Percentiles rank a stretch among this genome's conserved stretches.
Conservation (phyloP, 768 basidiomycete genomes). For the Leccinellum luteum region DNA sequence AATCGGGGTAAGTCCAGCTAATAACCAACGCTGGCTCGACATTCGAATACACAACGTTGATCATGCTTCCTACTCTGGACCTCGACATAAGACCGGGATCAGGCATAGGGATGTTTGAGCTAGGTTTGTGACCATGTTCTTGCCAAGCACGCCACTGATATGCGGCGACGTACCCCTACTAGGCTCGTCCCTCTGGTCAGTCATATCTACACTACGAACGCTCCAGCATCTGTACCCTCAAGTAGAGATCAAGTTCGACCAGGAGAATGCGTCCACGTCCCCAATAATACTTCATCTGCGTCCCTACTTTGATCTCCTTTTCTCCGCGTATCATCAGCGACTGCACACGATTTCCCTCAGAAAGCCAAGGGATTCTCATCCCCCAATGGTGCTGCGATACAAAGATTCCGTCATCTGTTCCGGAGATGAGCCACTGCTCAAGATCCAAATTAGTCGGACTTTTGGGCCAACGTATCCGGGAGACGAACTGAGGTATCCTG, state of each 20-base stretch:
- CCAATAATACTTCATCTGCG: constrained; percentile 76
- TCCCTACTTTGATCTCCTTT: constrained; percentile 82
- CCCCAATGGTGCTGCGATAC: constrained; percentile 67
- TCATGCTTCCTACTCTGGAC: constrained; percentile 69
- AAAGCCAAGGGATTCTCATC: constrained; percentile 62
- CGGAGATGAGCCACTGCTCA: constrained; percentile 54
- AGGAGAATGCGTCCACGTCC: constrained; percentile 63
- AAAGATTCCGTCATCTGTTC: constrained; percentile 64
- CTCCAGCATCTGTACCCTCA: constrained; percentile 72
- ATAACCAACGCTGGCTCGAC: background rate
- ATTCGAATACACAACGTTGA: background rate
- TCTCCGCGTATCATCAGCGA: constrained; percentile 75
- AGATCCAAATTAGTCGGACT: constrained; percentile 62
- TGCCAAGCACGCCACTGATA: background rate
- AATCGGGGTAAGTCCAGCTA: constrained; percentile 12
- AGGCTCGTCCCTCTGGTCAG: constrained; percentile 79
- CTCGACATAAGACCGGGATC: constrained; percentile 73
- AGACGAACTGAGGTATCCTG: constrained; percentile 77
- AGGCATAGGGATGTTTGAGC: constrained; percentile 75
- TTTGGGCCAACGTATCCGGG: constrained; percentile 85
- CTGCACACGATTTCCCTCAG: constrained; percentile 76
- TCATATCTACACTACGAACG: constrained; percentile 64
- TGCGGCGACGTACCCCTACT: background rate
- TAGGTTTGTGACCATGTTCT: constrained; percentile 43
- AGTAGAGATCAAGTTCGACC: constrained; percentile 81